Conservation (phyloP, 345 rosid species). For the Camelina sativa region DNA sequence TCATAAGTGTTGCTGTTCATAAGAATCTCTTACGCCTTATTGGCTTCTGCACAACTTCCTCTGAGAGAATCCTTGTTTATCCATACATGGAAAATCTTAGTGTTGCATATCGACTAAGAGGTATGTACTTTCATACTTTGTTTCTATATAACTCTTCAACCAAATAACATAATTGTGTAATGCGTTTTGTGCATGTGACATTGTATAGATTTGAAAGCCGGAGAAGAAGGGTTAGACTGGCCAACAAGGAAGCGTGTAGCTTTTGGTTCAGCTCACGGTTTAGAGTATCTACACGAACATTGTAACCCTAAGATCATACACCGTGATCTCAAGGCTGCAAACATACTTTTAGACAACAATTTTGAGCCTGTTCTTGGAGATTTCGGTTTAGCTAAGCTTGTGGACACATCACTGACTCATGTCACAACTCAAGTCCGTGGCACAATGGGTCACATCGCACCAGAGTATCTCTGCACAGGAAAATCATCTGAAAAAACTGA, state of each 20-base stretch:
- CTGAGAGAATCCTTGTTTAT: conserved; percentile 86
- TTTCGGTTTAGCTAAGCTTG: conserved; percentile 76
- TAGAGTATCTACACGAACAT: conserved; percentile 86
- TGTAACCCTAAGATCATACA: conserved; percentile 92
- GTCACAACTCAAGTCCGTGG: conserved; percentile 92
- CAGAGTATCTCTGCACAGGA: conserved; percentile 87
- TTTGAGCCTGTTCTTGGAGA: conserved; percentile 92
- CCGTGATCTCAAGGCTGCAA: conserved; percentile 90
- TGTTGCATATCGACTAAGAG: conserved; percentile 80
- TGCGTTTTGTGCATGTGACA: background rate
- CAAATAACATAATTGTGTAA: background rate
- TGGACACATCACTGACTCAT: conserved; percentile 71
- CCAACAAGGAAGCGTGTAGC: conserved; percentile 77
- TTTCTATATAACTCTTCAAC: background rate
- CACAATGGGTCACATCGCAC: conserved; percentile 95
- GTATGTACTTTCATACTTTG: conserved; percentile 40
- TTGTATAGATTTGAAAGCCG: conserved; percentile 65
- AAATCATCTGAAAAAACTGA: conserved; percentile 87
- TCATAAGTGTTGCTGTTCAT: conserved; percentile 86
- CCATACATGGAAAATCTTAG: conserved; percentile 93
- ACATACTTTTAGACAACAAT: conserved; percentile 73
- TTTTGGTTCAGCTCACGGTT: conserved; percentile 81
- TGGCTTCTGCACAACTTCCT: conserved; percentile 75
- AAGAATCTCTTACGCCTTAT: conserved; percentile 79
- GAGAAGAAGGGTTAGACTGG: conserved; percentile 84